A percentile compares a stretch with the other conserved stretches of the same genome.
These are phyloP conservation scores for Lodderomyces oxycetoniae DNA, from an alignment of 1,139 yeast species.

Conservation along the genomic window DNA sequence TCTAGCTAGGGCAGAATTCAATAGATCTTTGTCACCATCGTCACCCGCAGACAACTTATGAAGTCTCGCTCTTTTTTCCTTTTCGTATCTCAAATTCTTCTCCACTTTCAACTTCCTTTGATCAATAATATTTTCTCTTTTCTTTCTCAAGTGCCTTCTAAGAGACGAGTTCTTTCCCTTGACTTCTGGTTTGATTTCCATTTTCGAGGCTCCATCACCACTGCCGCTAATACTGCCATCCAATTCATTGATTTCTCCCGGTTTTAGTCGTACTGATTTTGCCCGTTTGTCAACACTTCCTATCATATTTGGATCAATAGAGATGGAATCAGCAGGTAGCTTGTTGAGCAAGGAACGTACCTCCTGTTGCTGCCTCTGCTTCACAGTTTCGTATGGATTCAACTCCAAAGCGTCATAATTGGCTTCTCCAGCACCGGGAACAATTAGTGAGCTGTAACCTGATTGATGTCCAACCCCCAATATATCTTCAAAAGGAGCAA, in stretches of 20 bases:
- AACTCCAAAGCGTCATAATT: slow-evolving; percentile 91
- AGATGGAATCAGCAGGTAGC: slow-evolving; percentile 86
- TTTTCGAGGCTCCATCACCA: slow-evolving; percentile 15
- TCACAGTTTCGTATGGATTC: slow-evolving; percentile 88
- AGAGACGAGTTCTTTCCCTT: slow-evolving; percentile 80
- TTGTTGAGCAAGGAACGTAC: slow-evolving; percentile 83
- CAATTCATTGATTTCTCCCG: slow-evolving; percentile 51
- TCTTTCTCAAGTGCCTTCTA: slow-evolving; percentile 77
- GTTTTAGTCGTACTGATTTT: slow-evolving; percentile 55
- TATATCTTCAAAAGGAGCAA: slow-evolving; percentile 95
- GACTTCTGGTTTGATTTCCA: slow-evolving; percentile 55
- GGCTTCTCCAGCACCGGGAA: slow-evolving; percentile 98
- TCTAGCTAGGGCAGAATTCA: slow-evolving; percentile 57
- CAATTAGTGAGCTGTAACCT: slow-evolving; percentile 75
- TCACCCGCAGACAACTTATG: slow-evolving; percentile 48
- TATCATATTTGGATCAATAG: slow-evolving; percentile 82
- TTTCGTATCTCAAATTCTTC: slow-evolving; percentile 68
- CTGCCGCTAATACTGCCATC: slow-evolving; percentile 21
- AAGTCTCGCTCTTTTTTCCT: slow-evolving; percentile 59
- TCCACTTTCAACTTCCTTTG: slow-evolving; percentile 84
- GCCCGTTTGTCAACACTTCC: slow-evolving; percentile 81
- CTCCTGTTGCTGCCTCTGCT: slow-evolving; percentile 92
- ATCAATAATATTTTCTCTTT: slow-evolving; percentile 80
- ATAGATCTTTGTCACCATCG: slow-evolving; percentile 47
- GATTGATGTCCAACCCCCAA: slow-evolving; percentile 80